Base-by-base conservation (phyloP, 495 filamentous ascomycete species). In the Penicillium canescens region DNA sequence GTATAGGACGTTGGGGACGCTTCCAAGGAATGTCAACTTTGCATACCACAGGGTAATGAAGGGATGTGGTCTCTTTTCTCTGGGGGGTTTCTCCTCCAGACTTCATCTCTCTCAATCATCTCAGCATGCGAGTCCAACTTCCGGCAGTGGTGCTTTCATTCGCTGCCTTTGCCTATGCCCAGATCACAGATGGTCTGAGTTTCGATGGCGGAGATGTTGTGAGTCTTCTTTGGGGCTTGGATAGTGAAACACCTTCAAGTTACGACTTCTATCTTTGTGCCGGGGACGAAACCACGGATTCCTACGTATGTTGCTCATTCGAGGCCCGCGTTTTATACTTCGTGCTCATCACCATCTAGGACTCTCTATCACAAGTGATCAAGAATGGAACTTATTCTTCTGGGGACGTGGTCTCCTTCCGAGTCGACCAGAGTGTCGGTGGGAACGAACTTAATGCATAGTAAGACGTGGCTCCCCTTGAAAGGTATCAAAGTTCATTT, bases 181-280 rank as follows among this genome's bases (percentile, higher is more conserved):
- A 85, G 63, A 72, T 85, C 48, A 57, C 57, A 78, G 79, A 74
- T 59, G 69, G 61, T 33, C 82, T 87, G 20, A 73, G 70, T 16
- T 52, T 84, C 34, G 59, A 75, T 39, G 77, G 70, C 34, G 80
- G 79, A 16, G 60, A 70, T 66, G 66, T 77, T 11, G 72, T 90
- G 42, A 62, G 52, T 47, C 39, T 67, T 11, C n/a, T 58, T 34
- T 67, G 64, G 61, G 49, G 45, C 3, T 54, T 62, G 26, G 64
- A 65, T n/a, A 47, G 52, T 11, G 33, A 49, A 2, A 72, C 81
- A 40, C 73, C 89, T 38, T 63, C 69, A 18, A 74, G 72, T 13
- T 91, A 85, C 66, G 71, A 80, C 38, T 69, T 90, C 21, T 83
- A 80, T 55, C 76, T 90, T 3, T 87, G 80, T 57, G 80, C 85